Conservation (phyloP, 2,329 filamentous ascomycete species). For the Phialophora expanda region DNA sequence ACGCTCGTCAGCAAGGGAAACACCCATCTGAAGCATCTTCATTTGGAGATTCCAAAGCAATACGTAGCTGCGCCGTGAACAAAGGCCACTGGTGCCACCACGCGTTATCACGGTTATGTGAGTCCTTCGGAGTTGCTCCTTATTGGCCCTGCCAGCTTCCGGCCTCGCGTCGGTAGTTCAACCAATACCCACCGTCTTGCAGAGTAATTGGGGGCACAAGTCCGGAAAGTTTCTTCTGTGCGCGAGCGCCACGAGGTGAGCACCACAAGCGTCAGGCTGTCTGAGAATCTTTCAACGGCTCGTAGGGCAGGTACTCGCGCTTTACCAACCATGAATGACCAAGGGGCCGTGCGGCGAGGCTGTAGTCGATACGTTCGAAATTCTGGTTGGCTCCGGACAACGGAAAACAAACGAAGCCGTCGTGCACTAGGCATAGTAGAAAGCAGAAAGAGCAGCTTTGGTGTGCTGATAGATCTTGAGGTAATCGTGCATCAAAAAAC, state of each 20-base stretch:
- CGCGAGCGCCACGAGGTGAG: slow-evolving; percentile 3
- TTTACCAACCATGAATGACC: background rate
- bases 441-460: background rate
- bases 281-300: slow-evolving; percentile 3
- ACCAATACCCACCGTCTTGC: slow-evolving; percentile 7
- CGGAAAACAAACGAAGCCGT: background rate
- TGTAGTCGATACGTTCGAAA: background rate
- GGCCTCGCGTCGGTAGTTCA: background rate
- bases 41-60: background rate
- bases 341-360: background rate
- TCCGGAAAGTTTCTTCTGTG: background rate
- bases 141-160: background rate
- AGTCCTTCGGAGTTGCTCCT: background rate
- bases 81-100: background rate
- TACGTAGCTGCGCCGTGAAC: background rate
- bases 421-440: background rate
- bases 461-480: background rate
- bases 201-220: slow-evolving; percentile 1
- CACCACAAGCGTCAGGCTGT: slow-evolving; percentile 2
- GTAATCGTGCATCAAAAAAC: background rate
- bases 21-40: background rate
- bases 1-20: background rate
- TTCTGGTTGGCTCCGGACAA: background rate
- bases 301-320: background rate
- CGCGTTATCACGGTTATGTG: background rate